Evolutionary conservation across 768 basidiomycete species (phyloP), one percentile per base, ranked within the genome.

Genomic region (Boletellus sp.): DNA sequence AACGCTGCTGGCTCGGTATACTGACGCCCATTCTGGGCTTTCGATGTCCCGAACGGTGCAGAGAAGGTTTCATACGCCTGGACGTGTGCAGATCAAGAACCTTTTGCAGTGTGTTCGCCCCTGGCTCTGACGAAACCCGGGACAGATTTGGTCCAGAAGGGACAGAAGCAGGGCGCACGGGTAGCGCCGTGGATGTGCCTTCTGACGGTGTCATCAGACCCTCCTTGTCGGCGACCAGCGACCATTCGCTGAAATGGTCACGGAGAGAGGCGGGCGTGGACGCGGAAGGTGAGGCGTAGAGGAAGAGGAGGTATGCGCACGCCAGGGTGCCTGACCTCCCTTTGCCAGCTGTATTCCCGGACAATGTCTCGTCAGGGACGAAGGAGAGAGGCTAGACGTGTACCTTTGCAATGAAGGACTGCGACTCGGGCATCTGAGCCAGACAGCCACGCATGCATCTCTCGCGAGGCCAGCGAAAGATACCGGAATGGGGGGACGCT

Each of bases 401-500:
- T 62, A 80, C 88, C 91, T 80, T 94, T 94, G 65, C 91, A 94
- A 57, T 94, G 92, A 0, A 94, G 73, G 6, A 92, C 91, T 3
- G 82, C 84, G 6, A 93, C 84, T 32, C 85, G 72, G 4, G 87
- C 78, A 2, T 75, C 70, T 9, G 83, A 80, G 0, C 77, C 83
- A 28, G 74, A 72, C 1, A 94, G 71, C 89, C 89, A 94, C 8
- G 74, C 67, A 33, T 75, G 74, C 66, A 93, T 89, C 64, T 91
- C 90, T 20, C 85, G 74, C 0, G 84, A 82, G 6, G 83, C 78
- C 11, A 93, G 75, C 17, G 86, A 78, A 54, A 95, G 74, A 42
- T 90, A 74, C 0, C 83, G 76, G 17, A 94, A 70, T 1, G 92
- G 91, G 1, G 92, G 90, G 4, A 86, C 83, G 65, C 85, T 87